A percentile compares a stretch with the other conserved stretches of the same genome.
These are phyloP conservation scores for Musa troglodytarum DNA, from an alignment of 176 grass and related monocot species.

Conservation along the genomic window DNA sequence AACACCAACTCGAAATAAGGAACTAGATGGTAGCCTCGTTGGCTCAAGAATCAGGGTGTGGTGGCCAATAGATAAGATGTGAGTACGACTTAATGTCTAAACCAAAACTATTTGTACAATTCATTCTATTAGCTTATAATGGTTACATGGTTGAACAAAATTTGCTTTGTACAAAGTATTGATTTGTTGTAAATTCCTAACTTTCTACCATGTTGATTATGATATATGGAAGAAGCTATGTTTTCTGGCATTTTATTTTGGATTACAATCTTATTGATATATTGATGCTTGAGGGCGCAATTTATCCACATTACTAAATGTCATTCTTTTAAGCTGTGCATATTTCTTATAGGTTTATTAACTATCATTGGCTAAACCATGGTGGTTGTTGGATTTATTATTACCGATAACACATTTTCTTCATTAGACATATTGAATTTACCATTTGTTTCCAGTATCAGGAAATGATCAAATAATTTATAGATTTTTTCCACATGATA, in stretches of 20 bases:
- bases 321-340: not conserved
- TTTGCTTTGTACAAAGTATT: not conserved
- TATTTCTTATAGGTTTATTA: not conserved
- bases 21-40: slow-evolving; percentile 41
- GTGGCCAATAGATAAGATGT: slow-evolving; percentile 86
- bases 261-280: not conserved
- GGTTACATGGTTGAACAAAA: not conserved
- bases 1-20: slow-evolving; percentile 30
- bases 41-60: slow-evolving; percentile 76
- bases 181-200: not conserved
- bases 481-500: not conserved
- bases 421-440: not conserved
- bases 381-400: not conserved
- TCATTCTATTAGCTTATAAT: not conserved
- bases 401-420: not conserved
- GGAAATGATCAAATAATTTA: not conserved
- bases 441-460: not conserved
- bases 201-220: not conserved
- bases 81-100: slow-evolving; percentile 17
- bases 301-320: not conserved
- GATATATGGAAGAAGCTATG: not conserved
- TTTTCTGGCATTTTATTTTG: not conserved
- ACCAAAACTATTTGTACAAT: not conserved
- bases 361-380: not conserved
- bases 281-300: not conserved